Conservation (phyloP, 2,329 filamentous ascomycete species). For the Fusarium brevicatenulatum region DNA sequence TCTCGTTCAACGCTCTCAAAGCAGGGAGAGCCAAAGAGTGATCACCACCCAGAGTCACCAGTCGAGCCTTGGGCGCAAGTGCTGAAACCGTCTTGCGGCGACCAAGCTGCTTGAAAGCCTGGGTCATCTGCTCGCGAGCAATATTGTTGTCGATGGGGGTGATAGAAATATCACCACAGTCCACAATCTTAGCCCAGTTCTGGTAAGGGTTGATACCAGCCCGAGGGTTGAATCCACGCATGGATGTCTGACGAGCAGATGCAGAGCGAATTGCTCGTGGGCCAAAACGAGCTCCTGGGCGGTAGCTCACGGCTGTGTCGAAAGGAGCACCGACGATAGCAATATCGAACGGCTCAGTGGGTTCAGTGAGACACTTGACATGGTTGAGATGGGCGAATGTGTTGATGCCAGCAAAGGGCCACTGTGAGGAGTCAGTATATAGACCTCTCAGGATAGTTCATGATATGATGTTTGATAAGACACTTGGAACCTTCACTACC, state of each 20-base stretch:
- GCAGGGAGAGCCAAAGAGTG: constrained; percentile 77
- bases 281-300: constrained; percentile 76
- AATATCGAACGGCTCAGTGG: constrained; percentile 73
- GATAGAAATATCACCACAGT: constrained; percentile 91
- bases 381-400: constrained; percentile 78
- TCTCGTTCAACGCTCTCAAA: constrained; percentile 70
- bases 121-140: constrained; percentile 84
- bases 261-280: constrained; percentile 88
- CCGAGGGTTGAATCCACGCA: constrained; percentile 82
- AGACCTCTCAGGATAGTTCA: background rate
- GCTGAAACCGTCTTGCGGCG: constrained; percentile 51
- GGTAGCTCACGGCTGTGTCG: constrained; percentile 77
- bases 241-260: constrained; percentile 81
- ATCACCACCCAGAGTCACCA: constrained; percentile 78
- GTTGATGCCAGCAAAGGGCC: constrained; percentile 75
- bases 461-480: background rate
- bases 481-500: background rate
- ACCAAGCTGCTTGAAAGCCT: constrained; percentile 78
- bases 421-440: constrained; percentile 40
- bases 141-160: constrained; percentile 87
- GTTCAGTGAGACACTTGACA: constrained; percentile 74
- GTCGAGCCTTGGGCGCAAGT: constrained; percentile 57
- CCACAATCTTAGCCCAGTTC: constrained; percentile 82
- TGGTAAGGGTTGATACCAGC: constrained; percentile 86
- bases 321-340: constrained; percentile 78